Base-by-base conservation (phyloP, 2,329 filamentous ascomycete genomes). In the Trichoderma pleuroti region DNA sequence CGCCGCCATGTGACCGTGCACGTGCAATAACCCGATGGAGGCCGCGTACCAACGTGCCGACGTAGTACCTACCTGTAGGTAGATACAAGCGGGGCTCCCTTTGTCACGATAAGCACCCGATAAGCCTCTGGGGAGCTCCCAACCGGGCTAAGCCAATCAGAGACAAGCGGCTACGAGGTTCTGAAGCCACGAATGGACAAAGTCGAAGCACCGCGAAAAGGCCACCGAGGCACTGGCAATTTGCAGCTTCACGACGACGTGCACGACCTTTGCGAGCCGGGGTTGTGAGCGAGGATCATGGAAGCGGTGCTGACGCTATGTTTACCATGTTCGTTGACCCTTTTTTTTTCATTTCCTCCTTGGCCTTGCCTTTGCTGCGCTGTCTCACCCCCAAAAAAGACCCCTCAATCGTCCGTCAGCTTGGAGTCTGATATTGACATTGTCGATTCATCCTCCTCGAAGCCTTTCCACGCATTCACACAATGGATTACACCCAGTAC, bases 401-500 rank as follows among this genome's bases (percentile, higher is more conserved):
- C 64, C 68, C 72, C 70, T 68, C 72, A 36, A 62, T 49, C 39
- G 30, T 30, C 36, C 26, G n/a, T 52, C 24, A 26, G 72, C 72
- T 18, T 76, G 70, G 76, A 46, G n/a, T 49, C 42, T 49, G 42
- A 49, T 49, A 49, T 49, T 49, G 42, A n/a, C 61, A 34, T 34
- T 16, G 46, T 34, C 56, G 56, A 42, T 42, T 42, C 65, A 49
- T 32, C 36, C 28, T 36, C 30, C 70, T 16, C 34, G 28, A 42
- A 36, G 16, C 60, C 32, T 42, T 42, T 39, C n/a, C 59, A 70
- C 65, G 59, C 67, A 68, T 54, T 54, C 72, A 74, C n/a, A 89
- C 88, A 86, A 84, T 85, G 76, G 86, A 88, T 74, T 85, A 87
- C 76, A 79, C 83, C 72, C 84, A 85, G 78, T 89, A 86, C 76